Evolutionary conservation across 345 rosid species (phyloP).

Genomic region (Rhodamnia argentea): DNA sequence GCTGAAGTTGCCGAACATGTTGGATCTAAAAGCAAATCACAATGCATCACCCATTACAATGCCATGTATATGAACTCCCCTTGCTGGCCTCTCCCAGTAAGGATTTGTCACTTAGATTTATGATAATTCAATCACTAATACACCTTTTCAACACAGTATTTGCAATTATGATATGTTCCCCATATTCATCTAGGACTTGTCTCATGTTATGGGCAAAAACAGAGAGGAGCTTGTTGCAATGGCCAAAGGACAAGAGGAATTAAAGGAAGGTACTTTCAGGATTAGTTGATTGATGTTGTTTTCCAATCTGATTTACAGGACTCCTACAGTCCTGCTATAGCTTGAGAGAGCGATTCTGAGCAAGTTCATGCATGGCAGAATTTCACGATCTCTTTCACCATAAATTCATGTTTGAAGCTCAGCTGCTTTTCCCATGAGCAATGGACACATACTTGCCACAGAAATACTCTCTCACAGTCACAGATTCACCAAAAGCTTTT

Average conservation of each 20-base stretch:
- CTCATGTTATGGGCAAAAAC: conserved; percentile 79
- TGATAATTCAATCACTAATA: background rate
- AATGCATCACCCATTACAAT: conserved; percentile 69
- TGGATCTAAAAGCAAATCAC: conserved; percentile 70
- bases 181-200: conserved; percentile 49
- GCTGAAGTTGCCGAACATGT: conserved; percentile 83
- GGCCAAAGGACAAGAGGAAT: conserved; percentile 35
- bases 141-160: background rate
- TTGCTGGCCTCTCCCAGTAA: conserved; percentile 84
- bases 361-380: background rate
- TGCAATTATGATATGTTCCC: background rate
- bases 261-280: conserved; percentile 41
- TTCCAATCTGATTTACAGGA: background rate
- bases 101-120: conserved; percentile 1
- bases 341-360: background rate
- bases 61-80: conserved; percentile 76
- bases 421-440: background rate
- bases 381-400: background rate
- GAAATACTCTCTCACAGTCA: background rate
- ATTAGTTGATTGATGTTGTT: background rate
- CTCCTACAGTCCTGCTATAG: background rate
- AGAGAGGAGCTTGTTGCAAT: conserved; percentile 93
- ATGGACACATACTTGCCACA: background rate
- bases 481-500: background rate
- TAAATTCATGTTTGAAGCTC: background rate